phyloP scores from a whole-genome alignment of 805 yeast genomes.

The Lachancea kluyveri region DNA sequence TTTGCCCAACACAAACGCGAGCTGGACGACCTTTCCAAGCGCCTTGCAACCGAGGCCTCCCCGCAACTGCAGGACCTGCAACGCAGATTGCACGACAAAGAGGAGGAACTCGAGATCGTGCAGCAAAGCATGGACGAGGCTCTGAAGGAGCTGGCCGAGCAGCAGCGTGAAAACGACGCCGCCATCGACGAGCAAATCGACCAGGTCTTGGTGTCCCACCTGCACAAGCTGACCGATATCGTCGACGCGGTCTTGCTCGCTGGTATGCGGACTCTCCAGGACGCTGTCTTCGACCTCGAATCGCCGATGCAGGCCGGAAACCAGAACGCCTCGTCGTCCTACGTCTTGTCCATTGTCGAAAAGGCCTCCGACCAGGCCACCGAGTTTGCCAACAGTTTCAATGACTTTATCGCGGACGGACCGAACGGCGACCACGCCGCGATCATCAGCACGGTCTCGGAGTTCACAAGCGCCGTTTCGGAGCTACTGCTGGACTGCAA shows the following conservation, averaged over 20 bases:
- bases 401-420: conserved; percentile 71
- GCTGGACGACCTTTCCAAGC: conserved; percentile 52
- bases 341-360: conserved; percentile 70
- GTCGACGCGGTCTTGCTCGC: conserved; percentile 65
- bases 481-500: conserved; percentile 63
- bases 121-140: conserved; percentile 81
- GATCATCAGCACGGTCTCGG: conserved; percentile 56
- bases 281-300: conserved; percentile 58
- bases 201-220: conserved; percentile 40
- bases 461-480: conserved; percentile 52
- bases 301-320: too few relatives aligned
- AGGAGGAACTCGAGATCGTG: conserved; percentile 70
- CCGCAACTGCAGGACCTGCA: conserved; percentile 31
- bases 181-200: conserved; percentile 57
- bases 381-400: conserved; percentile 74
- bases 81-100: conserved; percentile 53
- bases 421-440: conserved; percentile 53
- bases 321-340: too few relatives aligned
- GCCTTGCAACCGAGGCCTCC: conserved; percentile 37
- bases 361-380: conserved; percentile 65
- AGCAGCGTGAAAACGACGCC: conserved; percentile 42
- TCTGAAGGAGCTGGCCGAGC: conserved; percentile 48
- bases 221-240: conserved; percentile 47
- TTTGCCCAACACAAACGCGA: conserved; percentile 54
- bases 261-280: conserved; percentile 69